Evolutionary conservation across 1,284 basidiomycete species (phyloP).

Genomic region (Amylostereum areolatum): DNA sequence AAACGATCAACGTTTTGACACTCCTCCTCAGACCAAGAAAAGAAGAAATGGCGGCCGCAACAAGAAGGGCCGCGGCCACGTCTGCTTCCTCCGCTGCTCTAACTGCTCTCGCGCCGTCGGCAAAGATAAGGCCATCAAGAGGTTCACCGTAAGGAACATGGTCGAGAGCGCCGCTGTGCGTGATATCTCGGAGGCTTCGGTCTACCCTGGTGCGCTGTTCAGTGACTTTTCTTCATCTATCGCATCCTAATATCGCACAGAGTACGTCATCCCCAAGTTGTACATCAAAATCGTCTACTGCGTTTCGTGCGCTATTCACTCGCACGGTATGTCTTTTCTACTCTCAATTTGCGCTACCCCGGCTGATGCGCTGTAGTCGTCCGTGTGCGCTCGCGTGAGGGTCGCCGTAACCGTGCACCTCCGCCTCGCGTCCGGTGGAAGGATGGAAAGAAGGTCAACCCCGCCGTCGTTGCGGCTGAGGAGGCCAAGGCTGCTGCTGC

Average conservation of each 20-base stretch:
- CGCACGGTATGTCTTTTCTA: slow-evolving; percentile 66
- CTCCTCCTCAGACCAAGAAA: slow-evolving; percentile 83
- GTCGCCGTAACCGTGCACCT: slow-evolving; percentile 92
- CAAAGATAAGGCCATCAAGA: slow-evolving; percentile 99
- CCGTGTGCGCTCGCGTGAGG: slow-evolving; percentile 90
- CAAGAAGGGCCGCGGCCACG: slow-evolving; percentile 98
- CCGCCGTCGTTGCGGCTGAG: slow-evolving; percentile 56
- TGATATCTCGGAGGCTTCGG: slow-evolving; percentile 94
- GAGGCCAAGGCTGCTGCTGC: slow-evolving; percentile 34
- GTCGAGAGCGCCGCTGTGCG: slow-evolving; percentile 97
- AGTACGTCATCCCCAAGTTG: slow-evolving; percentile 96
- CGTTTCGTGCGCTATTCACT: slow-evolving; percentile 99
- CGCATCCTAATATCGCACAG: slow-evolving; percentile 34
- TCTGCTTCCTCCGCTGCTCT: slow-evolving; percentile 91
- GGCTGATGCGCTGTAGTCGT: slow-evolving; percentile 54
- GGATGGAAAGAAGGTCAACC: slow-evolving; percentile 93
- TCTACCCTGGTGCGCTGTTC: slow-evolving; percentile 78
- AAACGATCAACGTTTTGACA: slow-evolving; percentile 1
- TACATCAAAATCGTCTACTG: slow-evolving; percentile 99
- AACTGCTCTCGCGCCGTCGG: slow-evolving; percentile 95
- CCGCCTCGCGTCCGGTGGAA: slow-evolving; percentile 97
- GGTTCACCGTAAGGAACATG: slow-evolving; percentile 99
- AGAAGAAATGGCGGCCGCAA: slow-evolving; percentile 97
- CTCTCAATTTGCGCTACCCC: background rate
- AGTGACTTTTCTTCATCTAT: background rate